phyloP scores from a whole-genome alignment of 441 rosid species.

The Eutrema salsugineum region DNA sequence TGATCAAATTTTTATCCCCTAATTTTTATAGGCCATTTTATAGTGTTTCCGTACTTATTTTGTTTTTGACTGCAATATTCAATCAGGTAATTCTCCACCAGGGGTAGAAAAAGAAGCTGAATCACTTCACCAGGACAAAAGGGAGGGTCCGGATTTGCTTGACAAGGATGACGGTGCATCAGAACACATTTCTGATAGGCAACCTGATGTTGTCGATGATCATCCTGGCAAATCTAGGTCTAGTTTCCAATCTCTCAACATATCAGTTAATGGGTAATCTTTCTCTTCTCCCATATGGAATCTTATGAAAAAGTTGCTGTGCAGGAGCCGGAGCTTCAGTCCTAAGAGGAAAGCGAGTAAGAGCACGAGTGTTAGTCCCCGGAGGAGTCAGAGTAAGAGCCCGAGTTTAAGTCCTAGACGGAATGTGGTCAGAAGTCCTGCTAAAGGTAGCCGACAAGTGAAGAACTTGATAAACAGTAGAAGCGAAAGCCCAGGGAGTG shows the following conservation, averaged over 20 bases:
- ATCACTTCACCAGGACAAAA: conserved; percentile 33
- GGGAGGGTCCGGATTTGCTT: conserved; percentile 40
- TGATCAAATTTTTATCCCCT: neutral
- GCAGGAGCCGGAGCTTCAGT: conserved; percentile 93
- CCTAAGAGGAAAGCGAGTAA: conserved; percentile 74
- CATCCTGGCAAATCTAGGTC: conserved; percentile 91
- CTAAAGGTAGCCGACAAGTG: conserved; percentile 29
- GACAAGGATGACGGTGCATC: conserved; percentile 51
- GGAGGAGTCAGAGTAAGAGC: conserved; percentile 63
- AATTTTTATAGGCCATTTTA: neutral
- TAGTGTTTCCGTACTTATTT: neutral
- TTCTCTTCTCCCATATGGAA: conserved; percentile 44
- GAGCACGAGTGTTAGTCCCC: conserved; percentile 80
- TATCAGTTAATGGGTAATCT: conserved; percentile 44
- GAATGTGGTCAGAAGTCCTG: conserved; percentile 49
- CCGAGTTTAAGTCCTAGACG: conserved; percentile 56
- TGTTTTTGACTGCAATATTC: conserved; percentile 31
- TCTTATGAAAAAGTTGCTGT: conserved; percentile 48
- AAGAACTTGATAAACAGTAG: conserved; percentile 31
- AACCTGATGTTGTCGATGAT: conserved; percentile 80
- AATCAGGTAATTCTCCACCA: conserved; percentile 34
- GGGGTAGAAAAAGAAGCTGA: conserved; percentile 46
- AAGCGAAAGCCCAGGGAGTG: conserved; percentile 47
- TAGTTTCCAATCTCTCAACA: conserved; percentile 41
- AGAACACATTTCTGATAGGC: conserved; percentile 62